Base-by-base conservation (phyloP, 305 asterid genomes). In the Plantago lanceolata region DNA sequence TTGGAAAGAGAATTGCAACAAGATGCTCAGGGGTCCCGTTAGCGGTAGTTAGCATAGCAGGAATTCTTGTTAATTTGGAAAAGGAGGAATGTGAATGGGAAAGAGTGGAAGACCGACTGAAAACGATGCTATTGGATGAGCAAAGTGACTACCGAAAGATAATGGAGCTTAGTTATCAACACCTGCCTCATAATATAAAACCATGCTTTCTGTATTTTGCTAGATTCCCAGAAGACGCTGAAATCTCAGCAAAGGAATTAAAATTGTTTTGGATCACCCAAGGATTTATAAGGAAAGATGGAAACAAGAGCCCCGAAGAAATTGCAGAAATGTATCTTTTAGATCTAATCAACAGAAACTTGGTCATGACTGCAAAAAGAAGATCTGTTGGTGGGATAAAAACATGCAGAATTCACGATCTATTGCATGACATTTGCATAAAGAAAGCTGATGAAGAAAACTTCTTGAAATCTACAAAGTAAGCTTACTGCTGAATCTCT, bases 161-260 rank as follows among this genome's bases (percentile, higher is more conserved):
- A 21, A 26, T 73, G 47, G 70, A 76, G n/a, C 66, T 74, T 19
- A 72, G 81, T 57, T 82, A 72, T 59, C 16, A 55, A 5, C n/a
- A n/a, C n/a, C n/a, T n/a, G n/a, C n/a, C n/a, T n/a, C n/a, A n/a
- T n/a, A n/a, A n/a, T n/a, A n/a, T 74, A 61, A 74, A 75, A 48
- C 51, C 60, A 2, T 78, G 80, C 64, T 76, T 81, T 56, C 83
- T 74, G 17, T 80, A 69, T 47, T 61, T 79, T 62, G 80, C 76
- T 21, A 61, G 65, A 24, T 76, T 76, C 66, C 73, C 8, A 0
- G 53, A 64, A 52, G 74, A 64, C 43, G 59, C 28, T 37, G 73
- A 64, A 56, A 48, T 79, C 35, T 26, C 57, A 0, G 53, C 20
- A 15, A 24, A 16, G 5, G 7, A 20, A 16, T 17, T 52, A 52